phyloP scores from a whole-genome alignment of 257 asterid genomes.

The Oldenlandia corymbosa region DNA sequence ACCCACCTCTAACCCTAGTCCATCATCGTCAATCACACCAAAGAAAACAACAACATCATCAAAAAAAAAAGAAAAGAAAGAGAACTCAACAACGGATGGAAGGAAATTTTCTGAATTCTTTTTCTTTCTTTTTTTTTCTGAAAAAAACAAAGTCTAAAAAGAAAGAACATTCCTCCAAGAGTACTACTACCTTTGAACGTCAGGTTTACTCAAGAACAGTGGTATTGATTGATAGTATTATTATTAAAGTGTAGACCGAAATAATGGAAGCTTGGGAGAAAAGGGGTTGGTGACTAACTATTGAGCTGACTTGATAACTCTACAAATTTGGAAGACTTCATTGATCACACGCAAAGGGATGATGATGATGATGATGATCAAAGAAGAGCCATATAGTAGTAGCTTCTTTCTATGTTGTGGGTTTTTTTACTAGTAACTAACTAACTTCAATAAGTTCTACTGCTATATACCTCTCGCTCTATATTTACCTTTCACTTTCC shows the following conservation, averaged over 20 bases:
- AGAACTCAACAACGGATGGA: background rate
- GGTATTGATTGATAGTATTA: background rate
- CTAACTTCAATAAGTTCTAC: background rate
- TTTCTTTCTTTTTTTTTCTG: background rate
- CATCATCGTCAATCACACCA: background rate
- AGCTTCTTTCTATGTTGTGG: slow-evolving; percentile 1
- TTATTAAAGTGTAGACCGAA: background rate
- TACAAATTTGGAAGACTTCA: slow-evolving; percentile 17
- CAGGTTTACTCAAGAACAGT: slow-evolving; percentile 40
- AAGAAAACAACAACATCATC: background rate
- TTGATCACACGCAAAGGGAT: slow-evolving; percentile 19
- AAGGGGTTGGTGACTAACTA: slow-evolving; percentile 1
- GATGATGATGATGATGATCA: background rate
- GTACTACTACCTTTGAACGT: slow-evolving; percentile 4
- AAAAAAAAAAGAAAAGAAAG: background rate
- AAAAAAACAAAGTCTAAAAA: background rate
- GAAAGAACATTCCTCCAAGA: background rate
- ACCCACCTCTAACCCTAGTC: slow-evolving; percentile 59
- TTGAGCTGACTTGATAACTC: slow-evolving; percentile 11
- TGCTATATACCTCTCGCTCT: background rate
- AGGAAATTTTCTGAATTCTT: background rate
- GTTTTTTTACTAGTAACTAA: no score
- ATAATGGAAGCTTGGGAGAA: slow-evolving; percentile 9
- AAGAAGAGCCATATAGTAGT: background rate
- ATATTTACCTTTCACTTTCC: background rate